Evolutionary conservation across 176 grass and related monocot species (phyloP).

Genomic region (Paspalum vaginatum): DNA sequence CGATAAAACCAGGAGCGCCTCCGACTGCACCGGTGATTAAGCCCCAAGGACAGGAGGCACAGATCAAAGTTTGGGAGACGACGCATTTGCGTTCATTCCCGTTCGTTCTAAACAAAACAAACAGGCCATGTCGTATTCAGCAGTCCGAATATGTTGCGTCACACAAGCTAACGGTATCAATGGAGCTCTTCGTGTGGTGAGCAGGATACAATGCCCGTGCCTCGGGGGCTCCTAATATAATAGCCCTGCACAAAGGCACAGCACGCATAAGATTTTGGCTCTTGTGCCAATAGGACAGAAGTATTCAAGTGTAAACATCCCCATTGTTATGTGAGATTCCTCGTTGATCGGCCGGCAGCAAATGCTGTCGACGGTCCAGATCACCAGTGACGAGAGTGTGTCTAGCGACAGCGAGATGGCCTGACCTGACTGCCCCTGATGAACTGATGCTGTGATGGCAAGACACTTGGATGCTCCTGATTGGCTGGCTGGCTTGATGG

Average conservation of each 20-base stretch:
- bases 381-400: background rate
- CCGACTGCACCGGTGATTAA: no score
- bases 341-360: background rate
- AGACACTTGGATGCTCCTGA: background rate
- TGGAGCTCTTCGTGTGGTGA: background rate
- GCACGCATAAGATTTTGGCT: background rate
- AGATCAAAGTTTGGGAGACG: no score
- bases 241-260: no score
- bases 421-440: background rate
- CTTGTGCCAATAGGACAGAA: no score
- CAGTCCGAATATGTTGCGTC: background rate
- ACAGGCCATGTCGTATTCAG: background rate
- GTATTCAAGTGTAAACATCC: background rate
- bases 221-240: slow-evolving; percentile 14
- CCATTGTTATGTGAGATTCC: background rate
- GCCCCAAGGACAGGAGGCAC: no score
- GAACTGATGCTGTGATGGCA: background rate
- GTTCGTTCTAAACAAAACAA: background rate
- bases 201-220: slow-evolving; percentile 7
- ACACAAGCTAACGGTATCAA: background rate
- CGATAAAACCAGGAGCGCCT: no score
- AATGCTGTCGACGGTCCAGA: background rate
- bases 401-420: no score
- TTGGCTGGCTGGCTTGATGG: background rate
- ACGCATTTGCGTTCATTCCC: no score